Conservation (phyloP, 768 basidiomycete genomes). For the Zangia roseola region DNA sequence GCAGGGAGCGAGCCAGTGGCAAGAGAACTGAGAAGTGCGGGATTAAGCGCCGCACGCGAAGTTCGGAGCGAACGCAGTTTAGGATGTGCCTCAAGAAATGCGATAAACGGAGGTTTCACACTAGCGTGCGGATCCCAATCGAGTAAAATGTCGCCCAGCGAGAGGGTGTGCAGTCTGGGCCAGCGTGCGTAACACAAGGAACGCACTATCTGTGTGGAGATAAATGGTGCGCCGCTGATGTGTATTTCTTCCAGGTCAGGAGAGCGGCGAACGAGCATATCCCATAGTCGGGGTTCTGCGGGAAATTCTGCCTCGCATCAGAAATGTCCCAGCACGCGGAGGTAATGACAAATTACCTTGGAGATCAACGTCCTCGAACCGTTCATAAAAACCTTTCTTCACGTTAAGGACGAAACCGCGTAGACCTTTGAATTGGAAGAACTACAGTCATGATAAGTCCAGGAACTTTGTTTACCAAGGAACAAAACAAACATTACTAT, state of each 20-base stretch:
- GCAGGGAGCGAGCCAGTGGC: slow-evolving; percentile 44
- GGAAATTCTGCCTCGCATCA: slow-evolving; percentile 21
- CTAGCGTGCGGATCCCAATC: slow-evolving; percentile 46
- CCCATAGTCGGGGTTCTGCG: slow-evolving; percentile 47
- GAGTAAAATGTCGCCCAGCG: slow-evolving; percentile 64
- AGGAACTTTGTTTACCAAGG: not conserved
- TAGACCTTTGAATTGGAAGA: slow-evolving; percentile 68
- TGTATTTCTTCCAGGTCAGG: slow-evolving; percentile 65
- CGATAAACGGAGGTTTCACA: slow-evolving; percentile 57
- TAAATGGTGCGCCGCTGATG: slow-evolving; percentile 36
- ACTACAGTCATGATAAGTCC: slow-evolving; percentile 35
- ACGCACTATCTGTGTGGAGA: slow-evolving; percentile 46
- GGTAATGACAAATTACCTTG: slow-evolving; percentile 44
- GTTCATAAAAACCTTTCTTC: slow-evolving; percentile 60
- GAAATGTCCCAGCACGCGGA: not conserved
- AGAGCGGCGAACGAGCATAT: slow-evolving; percentile 66
- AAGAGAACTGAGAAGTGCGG: slow-evolving; percentile 51
- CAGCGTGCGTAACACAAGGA: slow-evolving; percentile 60
- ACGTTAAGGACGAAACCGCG: slow-evolving; percentile 60
- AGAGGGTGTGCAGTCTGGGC: slow-evolving; percentile 60
- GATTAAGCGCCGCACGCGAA: slow-evolving; percentile 53
- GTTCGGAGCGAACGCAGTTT: slow-evolving; percentile 48
- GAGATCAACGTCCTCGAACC: slow-evolving; percentile 49
- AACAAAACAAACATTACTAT: slow-evolving; percentile 56
- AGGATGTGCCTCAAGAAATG: slow-evolving; percentile 68